Base-by-base conservation (phyloP, 75 land plant genomes). In the Gnetum montanum region DNA sequence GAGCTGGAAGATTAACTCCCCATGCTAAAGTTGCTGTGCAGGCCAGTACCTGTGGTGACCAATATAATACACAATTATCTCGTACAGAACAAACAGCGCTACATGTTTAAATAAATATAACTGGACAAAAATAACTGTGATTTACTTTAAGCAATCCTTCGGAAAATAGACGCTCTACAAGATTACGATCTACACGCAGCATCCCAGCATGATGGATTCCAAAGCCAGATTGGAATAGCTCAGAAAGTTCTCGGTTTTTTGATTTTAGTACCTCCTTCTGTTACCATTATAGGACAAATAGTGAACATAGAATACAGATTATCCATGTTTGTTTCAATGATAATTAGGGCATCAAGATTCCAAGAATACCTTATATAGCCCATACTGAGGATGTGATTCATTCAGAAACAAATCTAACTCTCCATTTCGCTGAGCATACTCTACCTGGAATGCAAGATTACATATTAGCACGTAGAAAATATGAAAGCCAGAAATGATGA, bases 131-230 rank as follows among this genome's bases (percentile, higher is more conserved):
- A 18, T n/a, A n/a, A n/a, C n/a, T n/a, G n/a, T n/a, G 0, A 28
- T 60, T 30, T 46, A 88, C 98, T 79, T 86, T 90, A 45, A 95
- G 52, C 16, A 95, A 54, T 30, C 99, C 99, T 41, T 81, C 77
- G 49, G 99, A 90, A 65, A 95, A 95, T 24, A 86, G 75, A 3
- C 96, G 82, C 63, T 95, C 99, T 37, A 92, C 76, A 41, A 95
- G 74, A 54, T 75, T 75, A 63, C 99, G 74, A 58, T 95, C 91
- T 47, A 96, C 63, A 36, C 99, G 84, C 65, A 95, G 69, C 99
- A 95, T 95, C 31, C 96, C 99, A 55, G 99, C 99, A 79, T 95
- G 99, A 58, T 95, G 99, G 33, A 95, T 79, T 10, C 99, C 99
- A 70, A 90, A 57, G 6, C 83, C 91, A 58, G 68, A 71, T 22